A percentile compares a stretch with the other conserved stretches of the same genome.
Evolutionary conservation across 2,329 filamentous ascomycete genomes (phyloP).

Genomic region (Ophiosphaerella korrae): DNA sequence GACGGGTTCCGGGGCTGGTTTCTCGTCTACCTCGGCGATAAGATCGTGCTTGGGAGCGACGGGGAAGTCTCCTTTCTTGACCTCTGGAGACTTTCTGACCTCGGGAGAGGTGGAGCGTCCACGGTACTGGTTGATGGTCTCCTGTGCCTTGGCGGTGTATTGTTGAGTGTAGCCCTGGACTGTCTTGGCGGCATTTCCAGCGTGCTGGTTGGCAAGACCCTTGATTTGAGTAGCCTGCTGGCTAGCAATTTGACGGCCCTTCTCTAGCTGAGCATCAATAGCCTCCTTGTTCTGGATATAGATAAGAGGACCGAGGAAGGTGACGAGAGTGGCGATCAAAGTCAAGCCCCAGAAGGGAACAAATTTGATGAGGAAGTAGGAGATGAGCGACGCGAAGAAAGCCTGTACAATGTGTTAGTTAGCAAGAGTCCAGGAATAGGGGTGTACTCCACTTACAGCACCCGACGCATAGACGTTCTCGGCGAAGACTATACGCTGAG

Average conservation of each 20-base stretch:
- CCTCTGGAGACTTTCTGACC: constrained; percentile 45
- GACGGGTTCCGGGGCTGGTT: constrained; percentile 32
- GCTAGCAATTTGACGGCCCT: constrained; percentile 59
- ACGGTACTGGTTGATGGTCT: constrained; percentile 49
- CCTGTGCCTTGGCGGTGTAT: constrained; percentile 65
- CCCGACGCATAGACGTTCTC: constrained; percentile 67
- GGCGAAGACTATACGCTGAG: constrained; percentile 68
- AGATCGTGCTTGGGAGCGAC: constrained; percentile 21
- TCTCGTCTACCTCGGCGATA: constrained; percentile 14
- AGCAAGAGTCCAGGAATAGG: neutral
- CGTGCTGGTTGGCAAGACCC: constrained; percentile 65
- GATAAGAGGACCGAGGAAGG: constrained; percentile 65
- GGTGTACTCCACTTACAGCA: constrained; percentile 54
- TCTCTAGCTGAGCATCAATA: constrained; percentile 65
- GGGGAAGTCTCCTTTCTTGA: constrained; percentile 34
- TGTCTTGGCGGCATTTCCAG: constrained; percentile 61
- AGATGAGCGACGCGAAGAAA: constrained; percentile 62
- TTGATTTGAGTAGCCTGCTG: constrained; percentile 65
- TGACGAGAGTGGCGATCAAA: constrained; percentile 60
- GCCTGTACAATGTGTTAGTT: constrained; percentile 50
- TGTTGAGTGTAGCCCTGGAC: constrained; percentile 65
- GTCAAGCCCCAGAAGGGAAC: constrained; percentile 68
- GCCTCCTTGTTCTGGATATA: constrained; percentile 70
- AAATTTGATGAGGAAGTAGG: constrained; percentile 70
- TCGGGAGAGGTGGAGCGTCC: constrained; percentile 46